These are phyloP conservation scores for Fraxinus ornus DNA, from an alignment of 305 asterid genomes.

Conservation along the genomic window DNA sequence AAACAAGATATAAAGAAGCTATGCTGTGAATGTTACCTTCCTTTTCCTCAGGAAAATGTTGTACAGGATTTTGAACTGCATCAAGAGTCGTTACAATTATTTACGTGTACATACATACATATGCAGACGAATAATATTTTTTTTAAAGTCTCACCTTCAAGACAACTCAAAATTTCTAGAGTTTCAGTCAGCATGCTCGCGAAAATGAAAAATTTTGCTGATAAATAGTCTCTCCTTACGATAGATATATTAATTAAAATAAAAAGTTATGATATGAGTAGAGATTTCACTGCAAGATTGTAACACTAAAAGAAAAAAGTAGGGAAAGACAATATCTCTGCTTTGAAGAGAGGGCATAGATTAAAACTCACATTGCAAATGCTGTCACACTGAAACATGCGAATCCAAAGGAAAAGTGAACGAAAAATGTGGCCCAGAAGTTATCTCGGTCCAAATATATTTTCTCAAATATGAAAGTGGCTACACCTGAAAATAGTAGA, in stretches of 20 bases:
- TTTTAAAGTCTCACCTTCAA: slow-evolving; percentile 19
- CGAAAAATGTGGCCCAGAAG: slow-evolving; percentile 70
- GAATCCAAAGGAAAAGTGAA: slow-evolving; percentile 71
- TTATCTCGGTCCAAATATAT: slow-evolving; percentile 59
- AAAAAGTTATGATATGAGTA: background rate
- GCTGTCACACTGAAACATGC: slow-evolving; percentile 56
- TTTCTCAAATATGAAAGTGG: slow-evolving; percentile 69
- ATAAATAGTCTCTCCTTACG: slow-evolving; percentile 67
- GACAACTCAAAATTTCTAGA: background rate
- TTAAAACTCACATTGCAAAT: slow-evolving; percentile 57
- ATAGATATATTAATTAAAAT: slow-evolving; percentile 51
- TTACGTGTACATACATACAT: background rate
- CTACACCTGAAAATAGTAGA: slow-evolving; percentile 58
- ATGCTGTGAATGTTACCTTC: background rate
- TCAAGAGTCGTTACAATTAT: background rate
- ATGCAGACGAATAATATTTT: background rate
- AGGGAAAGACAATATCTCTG: background rate
- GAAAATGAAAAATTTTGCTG: slow-evolving; percentile 63
- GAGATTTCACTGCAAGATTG: background rate
- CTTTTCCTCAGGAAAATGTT: background rate
- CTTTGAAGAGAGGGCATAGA: background rate
- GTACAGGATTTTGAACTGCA: background rate
- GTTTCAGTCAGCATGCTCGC: slow-evolving; percentile 75
- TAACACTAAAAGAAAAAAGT: background rate
- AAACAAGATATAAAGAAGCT: background rate